Base-by-base conservation (phyloP, 2,329 filamentous ascomycete species). In the Xylariaceae sp. region DNA sequence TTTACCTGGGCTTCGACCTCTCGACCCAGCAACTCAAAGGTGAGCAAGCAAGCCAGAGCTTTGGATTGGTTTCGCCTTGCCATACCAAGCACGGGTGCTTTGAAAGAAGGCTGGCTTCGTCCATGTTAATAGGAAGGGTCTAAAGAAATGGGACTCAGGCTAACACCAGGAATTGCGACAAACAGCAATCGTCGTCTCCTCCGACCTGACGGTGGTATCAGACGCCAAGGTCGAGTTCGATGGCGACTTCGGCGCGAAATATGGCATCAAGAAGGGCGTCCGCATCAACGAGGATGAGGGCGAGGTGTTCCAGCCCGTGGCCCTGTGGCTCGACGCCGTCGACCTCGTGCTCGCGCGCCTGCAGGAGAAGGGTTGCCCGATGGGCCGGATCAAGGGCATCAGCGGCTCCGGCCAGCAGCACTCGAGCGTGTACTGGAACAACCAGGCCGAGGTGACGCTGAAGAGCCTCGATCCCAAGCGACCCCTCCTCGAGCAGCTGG, bases 11-110 rank as follows among this genome's bases (percentile, higher is more conserved):
- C 44, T 89, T 97, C 62, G 92, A 98, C 67, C 81, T 97, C 44
- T 96, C 89, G 30, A 97, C 92, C 41, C 92, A 97, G 64, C 90
- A 97, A 62, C 75, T 97, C 41, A 97, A 98, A 75, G 89, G 87
- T 80, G 63, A 49, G 57, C 51, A 13, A 48, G 35, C 50, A 41
- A 46, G n/a, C n/a, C n/a, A n/a, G n/a, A 29, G 16, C 13, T 9
- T 28, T 28, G 8, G 21, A 11, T 13, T 13, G n/a, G 9, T 9
- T 13, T 28, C 7, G 13, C n/a, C n/a, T 9, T 28, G 8, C 21
- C 6, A 24, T 24, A 24, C 21, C 21, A 24, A 6, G 11, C 21
- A 7, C 21, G 6, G 7, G 21, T 11, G 21, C 21, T 24, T 24
- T n/a, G n/a, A 24, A 24, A 6, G 11, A 6, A 6, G 6, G 21